Evolutionary conservation across 352 stramenopile genomes (phyloP), one percentile per base, ranked within the genome.

Genomic region (Pythium dissotocum): DNA sequence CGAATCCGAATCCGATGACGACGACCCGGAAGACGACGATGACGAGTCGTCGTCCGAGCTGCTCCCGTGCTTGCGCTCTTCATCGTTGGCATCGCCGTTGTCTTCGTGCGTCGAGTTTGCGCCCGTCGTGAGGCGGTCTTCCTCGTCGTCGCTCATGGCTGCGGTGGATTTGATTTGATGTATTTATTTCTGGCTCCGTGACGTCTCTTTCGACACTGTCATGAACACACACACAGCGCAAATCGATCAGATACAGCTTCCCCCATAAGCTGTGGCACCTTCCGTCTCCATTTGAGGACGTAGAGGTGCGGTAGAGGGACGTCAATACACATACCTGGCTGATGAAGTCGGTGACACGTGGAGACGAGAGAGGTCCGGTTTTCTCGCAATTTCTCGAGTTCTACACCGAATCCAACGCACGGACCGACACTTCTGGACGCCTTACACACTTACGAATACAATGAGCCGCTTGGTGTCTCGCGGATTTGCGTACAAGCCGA

Each of bases 21-120:
- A 93, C 35, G 86, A 94, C 7, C 77, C 78, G 0, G 78, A 88
- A 10, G 73, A 85, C 0, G 86, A 93, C 30, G 84, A 93, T 10
- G 85, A 94, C 21, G 82, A 91, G 58, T 87, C 85, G 53, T 89
- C 82, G 69, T 90, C 86, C 28, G 84, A 92, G 73, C 78, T 89
- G 42, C 77, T 77, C 40, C 58, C 73, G 46, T 53, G 7, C 56
- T 90, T 82, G 48, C 21, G 44, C 58, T 83, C 63, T 48, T 57
- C 55, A n/a, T 61, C 57, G 18, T 58, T 61, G 16, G 79, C 70
- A n/a, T 81, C 61, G n/a, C 69, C 61, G 33, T 70, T 32, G 59
- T 69, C 58, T 21, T 64, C 32, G 40, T 69, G 70, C 61, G 64
- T 65, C 64, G 75, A 70, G 53, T 66, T 64, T 18, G 63, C 49